Percentiles rank a stretch among this genome's conserved stretches.
Evolutionary conservation across 2,329 filamentous ascomycete species (phyloP).

Genomic region (Curvularia spicifera): DNA sequence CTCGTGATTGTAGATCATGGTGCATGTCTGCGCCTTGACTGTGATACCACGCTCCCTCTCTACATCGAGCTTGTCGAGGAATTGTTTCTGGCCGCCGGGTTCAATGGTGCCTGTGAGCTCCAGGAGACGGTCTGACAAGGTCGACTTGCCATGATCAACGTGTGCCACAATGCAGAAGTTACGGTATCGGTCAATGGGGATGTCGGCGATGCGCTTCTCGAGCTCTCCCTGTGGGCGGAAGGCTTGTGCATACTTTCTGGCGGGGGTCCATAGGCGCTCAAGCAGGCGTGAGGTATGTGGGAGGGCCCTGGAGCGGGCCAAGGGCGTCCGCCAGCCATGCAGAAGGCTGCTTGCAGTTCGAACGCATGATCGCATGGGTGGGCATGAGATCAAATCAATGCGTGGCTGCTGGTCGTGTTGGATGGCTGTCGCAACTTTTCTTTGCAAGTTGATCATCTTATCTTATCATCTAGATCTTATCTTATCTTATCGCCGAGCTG

Average conservation of each 20-base stretch:
- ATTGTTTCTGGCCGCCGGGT: slow-evolving; percentile 87
- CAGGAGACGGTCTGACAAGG: slow-evolving; percentile 87
- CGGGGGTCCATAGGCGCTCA: slow-evolving; percentile 39
- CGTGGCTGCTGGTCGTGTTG: slow-evolving; percentile 10
- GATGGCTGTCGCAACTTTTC: slow-evolving; percentile 15
- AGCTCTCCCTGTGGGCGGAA: slow-evolving; percentile 57
- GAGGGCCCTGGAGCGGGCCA: slow-evolving; percentile 29
- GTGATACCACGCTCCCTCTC: slow-evolving; percentile 96
- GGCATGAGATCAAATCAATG: slow-evolving; percentile 36
- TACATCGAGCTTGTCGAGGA: slow-evolving; percentile 95
- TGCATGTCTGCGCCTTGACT: slow-evolving; percentile 98
- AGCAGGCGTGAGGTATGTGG: slow-evolving; percentile 20
- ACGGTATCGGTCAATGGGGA: slow-evolving; percentile 79
- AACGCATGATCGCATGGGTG: slow-evolving; percentile 59
- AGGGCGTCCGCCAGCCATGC: slow-evolving; percentile 45
- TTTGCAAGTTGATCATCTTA: slow-evolving; percentile 10
- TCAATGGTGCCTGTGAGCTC: slow-evolving; percentile 93
- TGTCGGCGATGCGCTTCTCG: slow-evolving; percentile 71
- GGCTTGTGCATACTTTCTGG: slow-evolving; percentile 45
- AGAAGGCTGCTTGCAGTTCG: slow-evolving; percentile 52
- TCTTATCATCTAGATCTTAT: slow-evolving; percentile 23
- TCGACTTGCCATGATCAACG: slow-evolving; percentile 98
- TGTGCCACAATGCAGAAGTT: slow-evolving; percentile 99
- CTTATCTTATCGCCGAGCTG: slow-evolving; percentile 30
- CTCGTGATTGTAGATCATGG: slow-evolving; percentile 90